Conservation (phyloP, 768 basidiomycete species). For the Lyophyllum shimeji region DNA sequence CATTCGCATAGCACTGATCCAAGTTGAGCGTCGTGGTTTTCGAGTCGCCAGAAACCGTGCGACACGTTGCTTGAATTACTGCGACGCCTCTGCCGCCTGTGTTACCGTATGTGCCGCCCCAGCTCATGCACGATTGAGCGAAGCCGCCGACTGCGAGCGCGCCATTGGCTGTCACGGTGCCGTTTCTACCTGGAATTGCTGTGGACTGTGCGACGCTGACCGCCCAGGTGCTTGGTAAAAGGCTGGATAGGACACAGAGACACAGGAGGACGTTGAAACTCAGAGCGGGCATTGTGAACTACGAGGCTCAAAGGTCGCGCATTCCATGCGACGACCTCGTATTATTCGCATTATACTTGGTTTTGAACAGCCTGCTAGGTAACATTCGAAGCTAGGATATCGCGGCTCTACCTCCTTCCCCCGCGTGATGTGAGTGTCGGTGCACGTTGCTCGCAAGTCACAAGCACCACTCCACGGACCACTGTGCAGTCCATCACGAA, state of each 20-base stretch:
- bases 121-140: neutral
- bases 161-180: neutral
- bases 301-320: neutral
- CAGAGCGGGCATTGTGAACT: neutral
- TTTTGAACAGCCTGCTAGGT: neutral
- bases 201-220: neutral
- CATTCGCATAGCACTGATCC: neutral
- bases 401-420: neutral
- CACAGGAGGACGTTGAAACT: neutral
- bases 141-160: neutral
- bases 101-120: neutral
- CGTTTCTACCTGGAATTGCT: neutral
- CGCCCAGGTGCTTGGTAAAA: neutral
- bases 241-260: neutral
- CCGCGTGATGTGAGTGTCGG: neutral
- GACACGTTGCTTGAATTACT: neutral
- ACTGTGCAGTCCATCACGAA: neutral
- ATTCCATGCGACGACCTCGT: neutral
- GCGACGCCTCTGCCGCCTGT: neutral
- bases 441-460: neutral
- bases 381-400: neutral
- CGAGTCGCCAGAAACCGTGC: neutral
- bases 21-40: neutral
- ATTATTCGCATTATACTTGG: neutral
- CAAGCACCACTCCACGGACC: neutral